Conservation (phyloP, 2,329 filamentous ascomycete genomes). For the Apiospora saccharicola region DNA sequence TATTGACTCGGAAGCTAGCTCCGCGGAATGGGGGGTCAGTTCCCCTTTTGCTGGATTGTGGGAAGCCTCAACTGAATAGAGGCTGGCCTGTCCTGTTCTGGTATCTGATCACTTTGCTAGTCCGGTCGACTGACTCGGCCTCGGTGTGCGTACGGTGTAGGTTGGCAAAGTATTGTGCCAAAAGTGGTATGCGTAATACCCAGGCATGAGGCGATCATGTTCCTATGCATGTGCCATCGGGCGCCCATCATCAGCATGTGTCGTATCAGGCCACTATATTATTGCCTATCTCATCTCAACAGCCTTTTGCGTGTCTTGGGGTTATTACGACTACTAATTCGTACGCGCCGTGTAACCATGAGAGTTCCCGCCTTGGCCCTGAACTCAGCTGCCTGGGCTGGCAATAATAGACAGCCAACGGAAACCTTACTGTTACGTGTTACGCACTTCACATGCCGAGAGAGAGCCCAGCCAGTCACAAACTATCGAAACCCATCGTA, state of each 20-base stretch:
- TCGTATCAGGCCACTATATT: slow-evolving; percentile 10
- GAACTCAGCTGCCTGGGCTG: slow-evolving; percentile 14
- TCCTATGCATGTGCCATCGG: slow-evolving; percentile 15
- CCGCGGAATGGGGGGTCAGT: slow-evolving; percentile 1
- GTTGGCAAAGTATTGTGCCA: slow-evolving; percentile 9
- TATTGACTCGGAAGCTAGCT: slow-evolving; percentile 8
- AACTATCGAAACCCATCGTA: background rate
- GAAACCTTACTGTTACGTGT: slow-evolving; percentile 16
- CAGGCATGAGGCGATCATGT: slow-evolving; percentile 15
- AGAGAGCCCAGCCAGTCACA: background rate
- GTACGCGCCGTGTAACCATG: slow-evolving; percentile 1
- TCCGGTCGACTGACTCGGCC: slow-evolving; percentile 2
- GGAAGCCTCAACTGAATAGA: slow-evolving; percentile 21
- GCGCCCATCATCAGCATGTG: slow-evolving; percentile 15
- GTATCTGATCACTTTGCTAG: slow-evolving; percentile 3
- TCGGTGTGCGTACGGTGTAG: background rate
- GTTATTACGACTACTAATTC: background rate
- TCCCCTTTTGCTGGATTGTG: slow-evolving; percentile 3
- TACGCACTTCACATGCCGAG: slow-evolving; percentile 4
- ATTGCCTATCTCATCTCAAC: slow-evolving; percentile 8
- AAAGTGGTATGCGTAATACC: background rate
- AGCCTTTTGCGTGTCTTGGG: background rate
- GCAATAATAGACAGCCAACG: background rate
- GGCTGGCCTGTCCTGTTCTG: background rate
- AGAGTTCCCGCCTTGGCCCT: slow-evolving; percentile 8